Percentiles rank a stretch among this genome's conserved stretches.
Evolutionary conservation across 106 monocot genomes (phyloP).

Genomic region (Dioscorea alata): DNA sequence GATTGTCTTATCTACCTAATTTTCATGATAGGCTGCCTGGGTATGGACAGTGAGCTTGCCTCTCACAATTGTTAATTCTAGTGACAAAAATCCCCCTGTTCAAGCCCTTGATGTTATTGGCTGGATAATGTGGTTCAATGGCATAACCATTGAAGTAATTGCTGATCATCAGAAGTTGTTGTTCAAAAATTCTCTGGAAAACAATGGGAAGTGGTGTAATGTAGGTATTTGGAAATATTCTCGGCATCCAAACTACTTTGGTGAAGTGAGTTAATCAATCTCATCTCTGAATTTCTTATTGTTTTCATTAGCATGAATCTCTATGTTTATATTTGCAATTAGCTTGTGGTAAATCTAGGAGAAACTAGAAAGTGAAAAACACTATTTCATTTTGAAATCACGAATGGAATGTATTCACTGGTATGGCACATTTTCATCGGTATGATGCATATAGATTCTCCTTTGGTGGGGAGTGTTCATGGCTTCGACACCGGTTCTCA

Average conservation of each 20-base stretch:
- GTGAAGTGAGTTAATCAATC: conserved; percentile 56
- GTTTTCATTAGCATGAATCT: no score
- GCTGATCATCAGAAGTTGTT: conserved; percentile 91
- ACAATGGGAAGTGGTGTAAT: conserved; percentile 84
- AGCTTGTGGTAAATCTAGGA: no score
- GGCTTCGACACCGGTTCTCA: conserved; percentile 81
- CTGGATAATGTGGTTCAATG: conserved; percentile 89
- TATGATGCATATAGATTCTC: conserved; percentile 44
- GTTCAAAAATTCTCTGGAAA: conserved; percentile 75
- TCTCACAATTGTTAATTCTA: conserved; percentile 87
- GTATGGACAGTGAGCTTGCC: conserved; percentile 99
- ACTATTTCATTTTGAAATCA: no score
- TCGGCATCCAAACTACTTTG: conserved; percentile 99
- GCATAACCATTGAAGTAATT: conserved; percentile 56
- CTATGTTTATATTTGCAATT: no score
- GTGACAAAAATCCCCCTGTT: conserved; percentile 61
- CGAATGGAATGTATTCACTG: no score
- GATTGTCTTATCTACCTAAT: background rate
- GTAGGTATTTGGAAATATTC: conserved; percentile 93
- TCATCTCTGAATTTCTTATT: background rate
- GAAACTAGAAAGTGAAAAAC: no score
- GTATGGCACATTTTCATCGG: no score
- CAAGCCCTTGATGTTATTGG: conserved; percentile 89
- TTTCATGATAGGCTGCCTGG: conserved; percentile 72
- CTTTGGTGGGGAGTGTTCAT: conserved; percentile 99